These are phyloP conservation scores for Eucalyptus decipiens DNA, from an alignment of 345 rosid genomes.

Conservation along the genomic window DNA sequence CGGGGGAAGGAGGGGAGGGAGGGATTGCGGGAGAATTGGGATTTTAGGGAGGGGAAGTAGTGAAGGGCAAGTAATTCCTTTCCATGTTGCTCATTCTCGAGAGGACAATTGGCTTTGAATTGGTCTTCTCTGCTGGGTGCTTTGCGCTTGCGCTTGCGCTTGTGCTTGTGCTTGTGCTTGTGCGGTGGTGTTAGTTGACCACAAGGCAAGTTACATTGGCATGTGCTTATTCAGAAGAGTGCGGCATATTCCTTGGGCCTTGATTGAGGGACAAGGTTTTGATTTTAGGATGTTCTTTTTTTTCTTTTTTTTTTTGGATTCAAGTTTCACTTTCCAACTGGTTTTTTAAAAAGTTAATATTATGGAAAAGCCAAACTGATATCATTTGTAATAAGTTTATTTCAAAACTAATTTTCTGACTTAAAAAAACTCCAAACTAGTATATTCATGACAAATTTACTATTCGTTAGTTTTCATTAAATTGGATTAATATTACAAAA, in stretches of 20 bases:
- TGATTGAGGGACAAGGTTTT: not conserved
- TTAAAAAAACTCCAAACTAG: fast-evolving
- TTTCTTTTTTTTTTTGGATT: no score
- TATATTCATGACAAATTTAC: no score
- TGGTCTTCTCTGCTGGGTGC: not conserved
- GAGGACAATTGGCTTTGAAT: not conserved
- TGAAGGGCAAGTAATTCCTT: not conserved
- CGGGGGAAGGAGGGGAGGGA: slow-evolving; percentile 20
- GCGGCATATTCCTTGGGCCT: not conserved
- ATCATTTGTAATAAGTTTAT: no score
- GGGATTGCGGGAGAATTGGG: slow-evolving; percentile 29
- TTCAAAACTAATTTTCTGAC: fast-evolving
- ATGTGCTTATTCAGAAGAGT: not conserved
- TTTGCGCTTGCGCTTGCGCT: not conserved
- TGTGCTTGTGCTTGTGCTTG: not conserved
- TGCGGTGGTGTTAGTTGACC: not conserved
- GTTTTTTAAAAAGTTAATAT: no score
- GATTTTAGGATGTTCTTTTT: not conserved
- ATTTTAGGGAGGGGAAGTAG: not conserved
- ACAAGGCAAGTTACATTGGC: slow-evolving; percentile 3
- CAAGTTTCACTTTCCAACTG: not conserved
- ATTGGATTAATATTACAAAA: no score
- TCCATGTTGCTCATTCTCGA: no score
- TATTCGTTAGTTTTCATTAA: fast-evolving
- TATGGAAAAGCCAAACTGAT: fast-evolving